Conservation (phyloP, 192 early-diverging fungal species). For the Linnemannia schmuckeri region DNA sequence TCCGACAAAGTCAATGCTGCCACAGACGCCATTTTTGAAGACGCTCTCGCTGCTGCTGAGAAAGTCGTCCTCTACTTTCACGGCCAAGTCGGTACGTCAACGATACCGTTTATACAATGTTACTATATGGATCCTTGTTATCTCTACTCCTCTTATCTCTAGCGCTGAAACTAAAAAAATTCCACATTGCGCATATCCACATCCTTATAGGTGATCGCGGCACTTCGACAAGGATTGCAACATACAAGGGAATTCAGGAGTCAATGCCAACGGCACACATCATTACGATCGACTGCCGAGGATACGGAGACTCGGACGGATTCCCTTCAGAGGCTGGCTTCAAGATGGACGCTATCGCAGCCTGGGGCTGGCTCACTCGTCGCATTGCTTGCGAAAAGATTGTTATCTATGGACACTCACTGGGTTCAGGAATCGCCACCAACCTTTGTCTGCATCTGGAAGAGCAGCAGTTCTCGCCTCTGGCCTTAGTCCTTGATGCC, state of each 20-base stretch:
- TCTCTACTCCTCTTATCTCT: not conserved
- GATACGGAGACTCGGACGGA: conserved; percentile 58
- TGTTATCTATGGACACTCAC: conserved; percentile 57
- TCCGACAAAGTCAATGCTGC: not conserved
- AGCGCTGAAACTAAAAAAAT: not conserved
- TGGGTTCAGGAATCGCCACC: conserved; percentile 51
- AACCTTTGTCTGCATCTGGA: conserved; percentile 46
- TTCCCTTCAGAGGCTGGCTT: conserved; percentile 54
- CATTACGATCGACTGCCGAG: conserved; percentile 55
- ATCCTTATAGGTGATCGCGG: conserved; percentile 45
- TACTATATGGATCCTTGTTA: not conserved
- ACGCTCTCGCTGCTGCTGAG: conserved; percentile 24
- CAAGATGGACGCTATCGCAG: conserved; percentile 42
- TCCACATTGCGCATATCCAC: not conserved
- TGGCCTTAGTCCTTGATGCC: conserved; percentile 47
- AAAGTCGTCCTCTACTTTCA: conserved; percentile 53
- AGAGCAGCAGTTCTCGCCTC: conserved; percentile 31
- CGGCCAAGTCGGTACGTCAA: conserved; percentile 47
- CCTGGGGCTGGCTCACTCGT: conserved; percentile 46
- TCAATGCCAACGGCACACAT: conserved; percentile 48
- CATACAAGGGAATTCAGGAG: conserved; percentile 53
- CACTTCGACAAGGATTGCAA: conserved; percentile 42
- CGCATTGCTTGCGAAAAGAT: conserved; percentile 34
- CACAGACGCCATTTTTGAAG: conserved; percentile 36
- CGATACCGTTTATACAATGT: not conserved